Evolutionary conservation across 768 basidiomycete species (phyloP), one percentile per base, ranked within the genome.

Genomic region (Clathrus columnatus): DNA sequence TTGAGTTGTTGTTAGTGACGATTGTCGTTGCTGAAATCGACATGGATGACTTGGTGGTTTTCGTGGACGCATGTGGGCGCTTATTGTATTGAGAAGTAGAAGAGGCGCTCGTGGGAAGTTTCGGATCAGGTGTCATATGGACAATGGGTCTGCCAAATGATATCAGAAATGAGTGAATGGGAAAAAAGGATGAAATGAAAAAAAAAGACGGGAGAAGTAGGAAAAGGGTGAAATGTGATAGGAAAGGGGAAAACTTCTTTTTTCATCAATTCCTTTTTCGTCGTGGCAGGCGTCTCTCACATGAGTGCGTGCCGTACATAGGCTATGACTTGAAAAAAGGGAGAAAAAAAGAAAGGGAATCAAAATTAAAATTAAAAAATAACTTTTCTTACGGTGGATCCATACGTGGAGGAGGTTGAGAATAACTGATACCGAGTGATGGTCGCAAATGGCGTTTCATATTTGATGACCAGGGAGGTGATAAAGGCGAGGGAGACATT

Each of bases 371-470:
- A 47, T 47, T 4, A 18, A 47, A 47, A 16, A 14, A 14, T 16
- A 23, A 18, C n/a, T n/a, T 7, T 44, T 43, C 51, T 44, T 45
- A 53, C 36, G 43, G 29, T 21, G 51, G 24, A 42, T 28, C 26
- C 48, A 48, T 26, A n/a, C 48, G 50, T 28, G 27, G 20, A 1
- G 51, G 51, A 53, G 51, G 51, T 24, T 45, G 41, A 43, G 51
- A 43, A 45, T 53, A 53, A 2, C 51, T 41, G 29, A 53, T 53
- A 27, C 36, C 42, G 44, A 53, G 45, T 24, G 51, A 53, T 7
- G 51, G 51, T 27, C 51, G 29, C 6, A 41, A 44, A 18, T 23
- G 24, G 42, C 42, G 50, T 36, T 41, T 30, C 30, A 26, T 10
- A n/a, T 30, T 23, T 36, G 17, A 20, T 51, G 51, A 26, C 21